These are phyloP conservation scores for Penicillium tannophilum DNA, from an alignment of 495 filamentous ascomycete species.

Conservation along the genomic window DNA sequence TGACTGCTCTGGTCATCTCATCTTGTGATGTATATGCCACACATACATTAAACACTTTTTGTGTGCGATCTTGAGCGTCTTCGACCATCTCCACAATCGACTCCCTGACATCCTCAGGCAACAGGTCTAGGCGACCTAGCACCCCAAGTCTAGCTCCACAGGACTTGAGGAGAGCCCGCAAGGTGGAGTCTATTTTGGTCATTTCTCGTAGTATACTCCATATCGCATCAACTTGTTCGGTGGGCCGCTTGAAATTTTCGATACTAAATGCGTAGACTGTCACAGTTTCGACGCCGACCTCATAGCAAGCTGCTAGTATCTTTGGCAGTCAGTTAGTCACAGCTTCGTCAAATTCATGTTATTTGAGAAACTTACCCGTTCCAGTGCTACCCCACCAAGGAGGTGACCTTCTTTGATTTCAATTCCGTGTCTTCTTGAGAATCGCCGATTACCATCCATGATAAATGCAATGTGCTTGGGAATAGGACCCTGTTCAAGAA, in stretches of 20 bases:
- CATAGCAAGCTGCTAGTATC: slow-evolving; percentile 3
- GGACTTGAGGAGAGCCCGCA: too few relatives aligned
- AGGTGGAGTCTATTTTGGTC: too few relatives aligned
- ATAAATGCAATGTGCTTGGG: slow-evolving; percentile 85
- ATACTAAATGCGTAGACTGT: slow-evolving; percentile 18
- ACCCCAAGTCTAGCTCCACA: background rate
- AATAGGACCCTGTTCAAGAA: slow-evolving; percentile 64
- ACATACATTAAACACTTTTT: background rate
- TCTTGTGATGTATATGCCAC: background rate
- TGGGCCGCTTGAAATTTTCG: slow-evolving; percentile 17
- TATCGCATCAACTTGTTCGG: background rate
- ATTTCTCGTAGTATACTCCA: too few relatives aligned
- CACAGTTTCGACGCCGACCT: background rate
- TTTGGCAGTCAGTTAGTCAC: too few relatives aligned
- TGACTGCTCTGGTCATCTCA: background rate
- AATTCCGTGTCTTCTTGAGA: slow-evolving; percentile 44
- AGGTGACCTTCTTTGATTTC: background rate
- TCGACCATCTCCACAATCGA: background rate
- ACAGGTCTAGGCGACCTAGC: background rate
- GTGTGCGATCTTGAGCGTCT: background rate
- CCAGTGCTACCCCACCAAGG: background rate
- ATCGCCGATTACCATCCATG: slow-evolving; percentile 88
- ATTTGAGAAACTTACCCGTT: background rate
- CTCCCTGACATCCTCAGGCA: background rate
- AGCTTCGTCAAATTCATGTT: too few relatives aligned